These are phyloP conservation scores for Dictyostelium discoideum DNA, from an alignment of 78 protist species.

Conservation along the genomic window dicty_2.7 NC_007090.3:2556501-2557000, in stretches of 20 bases:
- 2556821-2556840: too few species aligned
- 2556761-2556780: constrained; percentile 88
- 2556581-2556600: constrained; percentile 50
- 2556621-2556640: constrained; percentile 86
- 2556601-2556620: constrained; percentile 55
- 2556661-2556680: constrained; percentile 92
- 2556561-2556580: not conserved
- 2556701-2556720: constrained; percentile 86
- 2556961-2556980: too few species aligned
- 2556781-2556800: constrained; percentile 1
- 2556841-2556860: too few species aligned
- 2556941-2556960: too few species aligned
- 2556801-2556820: too few species aligned
- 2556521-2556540: too few species aligned
- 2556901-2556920: too few species aligned
- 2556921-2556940: too few species aligned
- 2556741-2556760: constrained; percentile 81
- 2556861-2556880: too few species aligned
- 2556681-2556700: constrained; percentile 83
- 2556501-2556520: not conserved
- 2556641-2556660: constrained; percentile 87
- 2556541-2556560: too few species aligned
- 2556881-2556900: too few species aligned
- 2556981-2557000: not conserved
- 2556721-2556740: constrained; percentile 74